A percentile compares a stretch with the other conserved stretches of the same genome.
These are phyloP conservation scores for Nectriaceae sp. DNA, from an alignment of 2,329 filamentous ascomycete genomes.

Conservation along the genomic window DNA sequence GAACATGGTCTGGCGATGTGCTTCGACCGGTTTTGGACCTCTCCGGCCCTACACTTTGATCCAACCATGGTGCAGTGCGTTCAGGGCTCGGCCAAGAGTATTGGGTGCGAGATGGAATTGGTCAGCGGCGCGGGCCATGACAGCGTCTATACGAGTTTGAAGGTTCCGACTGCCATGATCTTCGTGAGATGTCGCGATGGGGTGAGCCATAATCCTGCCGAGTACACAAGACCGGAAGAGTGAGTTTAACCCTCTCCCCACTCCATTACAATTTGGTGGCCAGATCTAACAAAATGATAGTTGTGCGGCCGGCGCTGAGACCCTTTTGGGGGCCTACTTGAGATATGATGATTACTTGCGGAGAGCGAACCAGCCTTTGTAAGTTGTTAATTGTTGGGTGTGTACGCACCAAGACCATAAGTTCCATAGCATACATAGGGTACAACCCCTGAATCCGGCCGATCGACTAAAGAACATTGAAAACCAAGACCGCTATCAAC, in stretches of 20 bases:
- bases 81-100: neutral
- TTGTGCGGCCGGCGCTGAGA: neutral
- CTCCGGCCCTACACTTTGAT: slow-evolving; percentile 15
- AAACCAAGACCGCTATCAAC: no score
- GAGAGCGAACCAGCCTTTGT: no score
- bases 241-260: slow-evolving; percentile 1
- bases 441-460: no score
- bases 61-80: slow-evolving; percentile 4
- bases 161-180: slow-evolving; percentile 31
- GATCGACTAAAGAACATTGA: no score
- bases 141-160: slow-evolving; percentile 27
- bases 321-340: neutral
- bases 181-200: slow-evolving; percentile 29
- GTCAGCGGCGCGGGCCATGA: slow-evolving; percentile 33
- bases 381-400: no score
- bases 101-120: slow-evolving; percentile 49
- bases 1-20: slow-evolving; percentile 52
- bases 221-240: slow-evolving; percentile 27
- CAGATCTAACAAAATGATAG: neutral
- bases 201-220: slow-evolving; percentile 21
- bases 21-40: slow-evolving; percentile 65
- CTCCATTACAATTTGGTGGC: neutral
- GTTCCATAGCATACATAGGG: no score
- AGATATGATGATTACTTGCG: neutral
- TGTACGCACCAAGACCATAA: no score